phyloP scores from a whole-genome alignment of 345 rosid genomes.

The Citrus unshiu region DNA sequence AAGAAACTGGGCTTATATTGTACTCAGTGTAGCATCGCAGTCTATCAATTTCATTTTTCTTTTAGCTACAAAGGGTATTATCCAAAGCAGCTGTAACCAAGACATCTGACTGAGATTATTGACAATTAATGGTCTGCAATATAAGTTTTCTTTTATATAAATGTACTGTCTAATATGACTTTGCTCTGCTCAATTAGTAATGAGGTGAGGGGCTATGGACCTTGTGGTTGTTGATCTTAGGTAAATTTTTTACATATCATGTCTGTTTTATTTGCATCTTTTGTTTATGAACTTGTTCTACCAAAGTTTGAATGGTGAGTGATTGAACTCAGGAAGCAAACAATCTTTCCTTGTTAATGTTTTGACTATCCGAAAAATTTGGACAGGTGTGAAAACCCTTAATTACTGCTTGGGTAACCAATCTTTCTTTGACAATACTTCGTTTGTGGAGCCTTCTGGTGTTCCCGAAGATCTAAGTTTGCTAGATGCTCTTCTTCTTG shows the following conservation, averaged over 20 bases:
- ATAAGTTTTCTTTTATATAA: neutral
- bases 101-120: neutral
- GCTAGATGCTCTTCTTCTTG: constrained; percentile 34
- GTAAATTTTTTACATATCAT: too few species aligned
- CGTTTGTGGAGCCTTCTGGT: constrained; percentile 3
- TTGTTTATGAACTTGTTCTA: too few species aligned
- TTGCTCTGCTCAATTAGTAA: neutral
- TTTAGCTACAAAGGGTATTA: neutral
- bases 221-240: too few species aligned
- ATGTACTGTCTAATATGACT: neutral
- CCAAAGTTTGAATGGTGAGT: neutral
- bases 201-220: neutral
- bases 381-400: constrained; percentile 25
- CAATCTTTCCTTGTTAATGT: neutral
- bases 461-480: constrained; percentile 24
- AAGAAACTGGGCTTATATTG: neutral
- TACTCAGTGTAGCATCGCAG: neutral
- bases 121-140: neutral
- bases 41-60: neutral
- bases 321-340: neutral
- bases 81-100: neutral
- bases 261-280: too few species aligned
- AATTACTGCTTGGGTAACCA: constrained; percentile 25
- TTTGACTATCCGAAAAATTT: constrained; percentile 1
- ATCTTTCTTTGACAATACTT: constrained; percentile 14